Evolutionary conservation across 2,329 filamentous ascomycete genomes (phyloP).

Genomic region (Orbilia ellipsospora): DNA sequence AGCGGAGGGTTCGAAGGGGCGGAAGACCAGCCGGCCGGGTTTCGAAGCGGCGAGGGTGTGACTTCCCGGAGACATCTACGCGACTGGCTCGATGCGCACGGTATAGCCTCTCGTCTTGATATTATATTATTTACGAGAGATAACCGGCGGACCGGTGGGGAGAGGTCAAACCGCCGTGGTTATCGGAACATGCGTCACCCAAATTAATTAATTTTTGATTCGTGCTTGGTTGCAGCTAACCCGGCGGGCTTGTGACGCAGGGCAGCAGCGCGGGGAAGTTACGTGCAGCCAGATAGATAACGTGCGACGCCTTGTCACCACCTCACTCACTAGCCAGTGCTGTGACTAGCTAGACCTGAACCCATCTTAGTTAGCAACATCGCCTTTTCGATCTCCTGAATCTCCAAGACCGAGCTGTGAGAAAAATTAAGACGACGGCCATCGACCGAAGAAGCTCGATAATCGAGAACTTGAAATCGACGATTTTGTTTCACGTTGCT

Average conservation of each 20-base stretch:
- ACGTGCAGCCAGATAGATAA: background rate
- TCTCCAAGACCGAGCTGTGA: background rate
- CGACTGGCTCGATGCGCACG: conserved; percentile 22
- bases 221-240: too few species aligned
- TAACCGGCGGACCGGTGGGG: background rate
- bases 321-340: too few species aligned
- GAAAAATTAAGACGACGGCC: conserved; percentile 20
- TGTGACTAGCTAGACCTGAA: too few species aligned
- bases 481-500: background rate
- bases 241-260: conserved; percentile 29
- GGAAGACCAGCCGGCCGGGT: conserved; percentile 41
- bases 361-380: too few species aligned
- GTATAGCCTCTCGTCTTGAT: conserved; percentile 19
- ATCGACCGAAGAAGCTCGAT: conserved; percentile 24
- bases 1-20: conserved; percentile 26
- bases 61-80: conserved; percentile 49
- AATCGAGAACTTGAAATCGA: background rate
- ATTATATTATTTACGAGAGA: background rate
- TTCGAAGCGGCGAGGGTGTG: conserved; percentile 24
- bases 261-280: conserved; percentile 27
- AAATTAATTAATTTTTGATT: too few species aligned
- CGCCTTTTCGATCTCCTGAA: background rate
- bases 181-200: too few species aligned
- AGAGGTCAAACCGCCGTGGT: conserved; percentile 22
- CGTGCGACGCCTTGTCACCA: too few species aligned